These are phyloP conservation scores for Kalanchoe fedtschenkoi DNA, from an alignment of 164 flowering plant genomes.

Conservation along the genomic window DNA sequence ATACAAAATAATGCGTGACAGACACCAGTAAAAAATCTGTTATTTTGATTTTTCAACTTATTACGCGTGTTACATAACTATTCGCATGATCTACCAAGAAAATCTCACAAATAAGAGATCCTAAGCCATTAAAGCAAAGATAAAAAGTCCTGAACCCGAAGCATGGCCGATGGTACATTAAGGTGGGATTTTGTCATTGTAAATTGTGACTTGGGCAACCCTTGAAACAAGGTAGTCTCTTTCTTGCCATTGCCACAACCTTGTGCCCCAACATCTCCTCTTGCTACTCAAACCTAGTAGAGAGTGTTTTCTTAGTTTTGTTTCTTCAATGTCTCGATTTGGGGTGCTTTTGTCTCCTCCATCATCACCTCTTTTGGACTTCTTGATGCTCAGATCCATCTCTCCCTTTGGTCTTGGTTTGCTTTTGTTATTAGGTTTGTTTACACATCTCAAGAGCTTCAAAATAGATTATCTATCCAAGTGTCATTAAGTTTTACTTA, in stretches of 20 bases:
- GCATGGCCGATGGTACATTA: too few species aligned
- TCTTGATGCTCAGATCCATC: neutral
- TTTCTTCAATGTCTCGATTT: neutral
- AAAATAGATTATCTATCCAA: too few species aligned
- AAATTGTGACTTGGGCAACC: slow-evolving; percentile 1
- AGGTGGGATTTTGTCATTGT: slow-evolving; percentile 2
- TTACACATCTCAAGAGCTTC: neutral
- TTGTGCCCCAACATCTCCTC: neutral
- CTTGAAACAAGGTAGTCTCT: neutral
- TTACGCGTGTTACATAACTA: too few species aligned
- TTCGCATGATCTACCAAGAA: too few species aligned
- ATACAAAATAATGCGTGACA: too few species aligned
- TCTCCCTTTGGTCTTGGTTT: neutral
- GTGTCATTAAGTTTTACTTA: too few species aligned
- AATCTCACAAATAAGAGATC: too few species aligned
- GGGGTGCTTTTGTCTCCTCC: neutral
- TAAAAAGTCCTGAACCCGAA: neutral
- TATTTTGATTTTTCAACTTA: too few species aligned
- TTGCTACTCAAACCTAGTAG: too few species aligned
- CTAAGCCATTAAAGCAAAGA: neutral
- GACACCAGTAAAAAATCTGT: too few species aligned
- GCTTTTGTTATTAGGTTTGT: neutral
- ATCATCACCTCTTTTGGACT: neutral
- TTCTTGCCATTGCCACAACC: neutral
- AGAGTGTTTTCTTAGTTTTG: neutral